Evolutionary conservation across 805 yeast species (phyloP), one percentile per base, ranked within the genome.

Genomic region (Wickerhamomyces xylosicus): DNA sequence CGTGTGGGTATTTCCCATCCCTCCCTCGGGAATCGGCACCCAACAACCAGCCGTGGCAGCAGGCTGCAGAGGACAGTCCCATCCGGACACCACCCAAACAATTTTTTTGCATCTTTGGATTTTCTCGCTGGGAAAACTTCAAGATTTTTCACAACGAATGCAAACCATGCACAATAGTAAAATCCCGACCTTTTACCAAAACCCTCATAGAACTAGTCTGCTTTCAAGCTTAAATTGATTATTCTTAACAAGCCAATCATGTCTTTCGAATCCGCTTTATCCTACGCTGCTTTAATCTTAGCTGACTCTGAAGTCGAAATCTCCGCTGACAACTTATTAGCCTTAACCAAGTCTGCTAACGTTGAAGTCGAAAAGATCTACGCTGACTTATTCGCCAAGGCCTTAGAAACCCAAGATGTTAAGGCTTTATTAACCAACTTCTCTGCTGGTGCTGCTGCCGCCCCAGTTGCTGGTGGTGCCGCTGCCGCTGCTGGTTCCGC

Each of bases 241-340:
- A 54, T 53, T 53, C 54, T 53, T 49, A 42, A 6, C 33, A 21
- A 28, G 42, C 19, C 29, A 44, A 63, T 50, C 63, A 80, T 80
- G 86, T 79, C 86, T 63, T 49, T 60, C 46, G 89, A 83, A 73
- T 73, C 89, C 58, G 76, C 87, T 57, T 79, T 83, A 59, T 81
- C 94, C 53, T 84, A 84, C 79, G 95, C 95, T 64, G 94, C 95
- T 62, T 77, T 85, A 66, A 85, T 85, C 72, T 76, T 85, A 68
- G 95, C 95, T 53, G 95, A 85, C 65, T 82, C 95, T 56, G 94
- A 82, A 62, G 72, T 83, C 61, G 94, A 85, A 69, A 73, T 85
- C 75, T 72, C 90, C 36, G 62, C 92, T 56, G 90, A 83, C 67
- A 85, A 85, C 76, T 72, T 85, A 57, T 66, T 77, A 61, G 67